phyloP scores from a whole-genome alignment of 2,329 filamentous ascomycete species.

The Ceratocystis cacaofunesta region DNA sequence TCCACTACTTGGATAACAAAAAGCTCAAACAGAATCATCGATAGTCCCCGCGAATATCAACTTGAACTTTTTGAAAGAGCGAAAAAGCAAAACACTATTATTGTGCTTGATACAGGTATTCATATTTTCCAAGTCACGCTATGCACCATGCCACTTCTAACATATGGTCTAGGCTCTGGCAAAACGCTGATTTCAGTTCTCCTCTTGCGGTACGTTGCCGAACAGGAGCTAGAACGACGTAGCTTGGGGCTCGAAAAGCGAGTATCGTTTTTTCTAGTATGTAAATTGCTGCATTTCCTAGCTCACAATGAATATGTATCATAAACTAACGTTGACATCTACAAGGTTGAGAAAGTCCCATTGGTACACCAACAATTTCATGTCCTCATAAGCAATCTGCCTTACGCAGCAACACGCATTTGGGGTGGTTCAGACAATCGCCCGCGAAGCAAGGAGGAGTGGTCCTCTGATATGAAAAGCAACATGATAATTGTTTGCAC shows the following conservation, averaged over 20 bases:
- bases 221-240: conserved; percentile 61
- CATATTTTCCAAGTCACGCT: not conserved
- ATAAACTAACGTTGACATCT: not conserved
- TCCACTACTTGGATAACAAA: conserved; percentile 10
- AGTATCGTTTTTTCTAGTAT: conserved; percentile 70
- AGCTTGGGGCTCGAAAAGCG: conserved; percentile 43
- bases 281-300: conserved; percentile 16
- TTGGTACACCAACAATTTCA: conserved; percentile 80
- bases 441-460: conserved; percentile 31
- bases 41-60: conserved; percentile 77
- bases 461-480: conserved; percentile 37
- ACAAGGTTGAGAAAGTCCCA: conserved; percentile 66
- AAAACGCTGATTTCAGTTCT: conserved; percentile 94
- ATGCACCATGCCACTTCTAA: conserved; percentile 17
- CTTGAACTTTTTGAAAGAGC: conserved; percentile 80
- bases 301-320: not conserved
- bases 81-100: conserved; percentile 73
- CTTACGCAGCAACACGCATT: conserved; percentile 57
- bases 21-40: conserved; percentile 43
- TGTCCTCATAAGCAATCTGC: conserved; percentile 67
- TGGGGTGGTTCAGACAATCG: conserved; percentile 51
- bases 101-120: conserved; percentile 72
- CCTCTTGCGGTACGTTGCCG: conserved; percentile 60
- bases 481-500: conserved; percentile 87
- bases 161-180: conserved; percentile 50